Conservation (phyloP, 257 asterid species). For the Linaria vulgaris region DNA sequence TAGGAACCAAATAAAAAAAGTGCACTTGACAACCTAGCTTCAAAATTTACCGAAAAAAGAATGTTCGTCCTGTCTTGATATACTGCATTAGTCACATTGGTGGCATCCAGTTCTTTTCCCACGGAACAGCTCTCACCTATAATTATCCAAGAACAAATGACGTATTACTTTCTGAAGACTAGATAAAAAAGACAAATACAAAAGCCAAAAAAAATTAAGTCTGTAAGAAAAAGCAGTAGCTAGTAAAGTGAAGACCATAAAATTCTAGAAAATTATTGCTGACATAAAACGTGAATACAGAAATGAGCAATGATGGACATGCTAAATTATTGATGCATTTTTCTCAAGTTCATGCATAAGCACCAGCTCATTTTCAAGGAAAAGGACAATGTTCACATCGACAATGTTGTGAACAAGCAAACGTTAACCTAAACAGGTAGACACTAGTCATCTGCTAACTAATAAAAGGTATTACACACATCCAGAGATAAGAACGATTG, state of each 20-base stretch:
- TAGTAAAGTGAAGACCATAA: neutral
- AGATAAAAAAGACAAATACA: slow-evolving; percentile 8
- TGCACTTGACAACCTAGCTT: slow-evolving; percentile 26
- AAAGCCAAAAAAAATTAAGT: neutral
- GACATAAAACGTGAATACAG: neutral
- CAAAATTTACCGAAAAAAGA: slow-evolving; percentile 84
- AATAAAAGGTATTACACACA: neutral
- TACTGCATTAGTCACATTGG: slow-evolving; percentile 81
- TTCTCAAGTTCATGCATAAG: slow-evolving; percentile 1
- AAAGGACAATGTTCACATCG: slow-evolving; percentile 1
- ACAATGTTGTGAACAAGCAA: slow-evolving; percentile 11
- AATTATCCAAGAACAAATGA: slow-evolving; percentile 31
- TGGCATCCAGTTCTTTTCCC: slow-evolving; percentile 82
- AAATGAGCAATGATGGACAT: neutral
- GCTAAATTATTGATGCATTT: neutral
- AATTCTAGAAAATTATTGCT: neutral
- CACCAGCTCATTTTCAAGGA: no score
- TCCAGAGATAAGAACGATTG: slow-evolving; percentile 6
- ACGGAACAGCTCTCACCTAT: slow-evolving; percentile 98
- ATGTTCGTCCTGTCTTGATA: slow-evolving; percentile 97
- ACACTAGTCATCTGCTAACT: neutral
- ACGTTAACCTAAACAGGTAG: slow-evolving; percentile 5
- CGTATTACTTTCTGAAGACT: slow-evolving; percentile 23
- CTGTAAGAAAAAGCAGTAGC: no score
- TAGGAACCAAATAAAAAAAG: slow-evolving; percentile 21